Percentiles rank a stretch among this genome's conserved stretches.
Conservation (phyloP, 1,139 yeast genomes). For the Magnusiomyces ingens region DNA sequence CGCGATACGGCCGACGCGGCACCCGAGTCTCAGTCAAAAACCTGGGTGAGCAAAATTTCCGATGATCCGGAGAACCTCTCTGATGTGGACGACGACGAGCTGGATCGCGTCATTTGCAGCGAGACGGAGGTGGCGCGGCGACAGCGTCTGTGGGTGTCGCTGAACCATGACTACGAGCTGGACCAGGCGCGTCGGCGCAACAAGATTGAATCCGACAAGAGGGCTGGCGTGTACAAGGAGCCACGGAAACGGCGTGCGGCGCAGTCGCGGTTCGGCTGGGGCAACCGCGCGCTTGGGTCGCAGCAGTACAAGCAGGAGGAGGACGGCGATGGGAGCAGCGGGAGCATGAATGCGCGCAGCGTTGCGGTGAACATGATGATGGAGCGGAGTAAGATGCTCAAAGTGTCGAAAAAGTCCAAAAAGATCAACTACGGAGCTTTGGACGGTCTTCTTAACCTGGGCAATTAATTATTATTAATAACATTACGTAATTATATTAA, state of each 20-base stretch:
- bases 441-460: not conserved
- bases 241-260: constrained; percentile 26
- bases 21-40: too few relatives aligned
- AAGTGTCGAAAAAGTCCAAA: constrained; percentile 4
- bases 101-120: constrained; percentile 51
- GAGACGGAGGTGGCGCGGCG: constrained; percentile 63
- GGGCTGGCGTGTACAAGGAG: constrained; percentile 33
- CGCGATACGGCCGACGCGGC: constrained; percentile 4
- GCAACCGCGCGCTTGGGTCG: not conserved
- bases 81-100: constrained; percentile 79
- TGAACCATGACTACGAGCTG: constrained; percentile 76
- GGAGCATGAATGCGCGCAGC: not conserved
- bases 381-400: not conserved
- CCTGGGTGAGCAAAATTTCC: constrained; percentile 41
- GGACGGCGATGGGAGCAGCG: not conserved
- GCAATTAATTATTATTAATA: too few relatives aligned
- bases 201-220: constrained; percentile 77
- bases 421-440: constrained; percentile 5
- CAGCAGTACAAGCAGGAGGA: not conserved
- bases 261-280: too few relatives aligned
- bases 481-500: too few relatives aligned
- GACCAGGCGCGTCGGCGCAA: constrained; percentile 82
- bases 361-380: constrained; percentile 5
- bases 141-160: constrained; percentile 80
- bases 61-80: constrained; percentile 58